Evolutionary conservation across 2,329 filamentous ascomycete genomes (phyloP).

Genomic region (Thyridium curvatum): DNA sequence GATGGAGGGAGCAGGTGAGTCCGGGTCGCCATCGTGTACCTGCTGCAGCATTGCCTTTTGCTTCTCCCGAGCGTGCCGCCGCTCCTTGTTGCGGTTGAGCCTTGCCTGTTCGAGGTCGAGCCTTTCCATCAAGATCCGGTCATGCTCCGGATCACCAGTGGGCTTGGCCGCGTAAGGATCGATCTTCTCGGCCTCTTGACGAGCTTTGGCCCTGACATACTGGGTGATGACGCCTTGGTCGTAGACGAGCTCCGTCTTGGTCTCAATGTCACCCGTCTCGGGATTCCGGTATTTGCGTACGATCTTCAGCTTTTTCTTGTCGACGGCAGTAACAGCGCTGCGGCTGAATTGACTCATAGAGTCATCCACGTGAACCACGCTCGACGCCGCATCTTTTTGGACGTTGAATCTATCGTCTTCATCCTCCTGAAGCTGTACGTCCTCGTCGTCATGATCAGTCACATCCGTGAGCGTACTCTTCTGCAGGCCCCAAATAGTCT

Average conservation of each 20-base stretch:
- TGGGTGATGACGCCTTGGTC: conserved; percentile 84
- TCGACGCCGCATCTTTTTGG: conserved; percentile 62
- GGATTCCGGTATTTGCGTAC: conserved; percentile 51
- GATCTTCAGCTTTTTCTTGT: conserved; percentile 66
- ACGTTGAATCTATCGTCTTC: conserved; percentile 66
- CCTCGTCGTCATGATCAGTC: conserved; percentile 60
- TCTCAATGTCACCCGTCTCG: conserved; percentile 56
- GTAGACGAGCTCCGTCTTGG: conserved; percentile 59
- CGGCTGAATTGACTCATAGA: conserved; percentile 73
- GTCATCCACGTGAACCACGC: conserved; percentile 67
- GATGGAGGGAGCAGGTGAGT: conserved; percentile 41
- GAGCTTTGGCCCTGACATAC: conserved; percentile 62
- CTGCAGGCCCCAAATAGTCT: conserved; percentile 87
- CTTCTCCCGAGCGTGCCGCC: conserved; percentile 83
- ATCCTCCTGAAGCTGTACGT: conserved; percentile 51
- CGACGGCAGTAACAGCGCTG: conserved; percentile 60
- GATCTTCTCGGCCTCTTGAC: conserved; percentile 58
- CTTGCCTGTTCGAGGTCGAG: conserved; percentile 72
- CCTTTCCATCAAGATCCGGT: conserved; percentile 53
- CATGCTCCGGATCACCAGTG: conserved; percentile 61
- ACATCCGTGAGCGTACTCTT: conserved; percentile 69
- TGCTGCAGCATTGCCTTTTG: conserved; percentile 63
- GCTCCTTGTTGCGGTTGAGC: conserved; percentile 85
- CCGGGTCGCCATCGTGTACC: conserved; percentile 34
- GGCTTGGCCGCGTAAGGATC: conserved; percentile 57